Evolutionary conservation across 2,329 filamentous ascomycete genomes (phyloP), one percentile per base, ranked within the genome.

Genomic region (Botryotinia calthae): DNA sequence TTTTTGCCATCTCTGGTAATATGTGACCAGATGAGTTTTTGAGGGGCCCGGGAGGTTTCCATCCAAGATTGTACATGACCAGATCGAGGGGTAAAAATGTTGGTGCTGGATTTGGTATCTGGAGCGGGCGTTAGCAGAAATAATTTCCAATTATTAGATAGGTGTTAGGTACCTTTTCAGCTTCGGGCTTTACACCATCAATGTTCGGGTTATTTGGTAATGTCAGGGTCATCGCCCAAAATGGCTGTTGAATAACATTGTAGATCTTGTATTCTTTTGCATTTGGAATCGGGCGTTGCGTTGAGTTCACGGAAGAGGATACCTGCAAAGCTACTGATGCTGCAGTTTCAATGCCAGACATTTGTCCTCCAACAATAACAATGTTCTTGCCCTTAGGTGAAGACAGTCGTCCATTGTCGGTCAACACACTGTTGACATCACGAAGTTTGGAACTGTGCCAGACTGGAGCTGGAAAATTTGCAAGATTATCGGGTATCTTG

Each of bases 271-370:
- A 89, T 18, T 85, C 84, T 0, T 85, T 84, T 0, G 85, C 78
- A 62, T 85, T 81, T 0, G 80, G 71, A 7, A 88, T 81, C 44
- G 81, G 84, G 1, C 81, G 74, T 0, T 81, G 82, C 0, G 89
- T 87, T 0, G 87, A 86, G 79, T 91, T 84, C 20, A 82, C 81
- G 4, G 87, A 86, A 9, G 89, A 89, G 0, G 93, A 95, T 1
- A 95, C 81, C 75, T 94, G 89, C 7, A 89, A 85, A 18, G 92
- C 92, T 67, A 95, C 87, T 2, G 90, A 89, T 16, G 89, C 90
- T 0, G 93, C 91, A 66, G 91, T 91, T 82, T 97, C 93, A 8
- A 92, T 88, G 0, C 93, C 93, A 2, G 93, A 95, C 87, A 96
- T 94, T 77, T 94, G 92, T 0, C 93, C 93, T 0, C 93, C 93